These are phyloP conservation scores for Gastrodia elata DNA, from an alignment of 106 monocot genomes.

Conservation along the genomic window DNA sequence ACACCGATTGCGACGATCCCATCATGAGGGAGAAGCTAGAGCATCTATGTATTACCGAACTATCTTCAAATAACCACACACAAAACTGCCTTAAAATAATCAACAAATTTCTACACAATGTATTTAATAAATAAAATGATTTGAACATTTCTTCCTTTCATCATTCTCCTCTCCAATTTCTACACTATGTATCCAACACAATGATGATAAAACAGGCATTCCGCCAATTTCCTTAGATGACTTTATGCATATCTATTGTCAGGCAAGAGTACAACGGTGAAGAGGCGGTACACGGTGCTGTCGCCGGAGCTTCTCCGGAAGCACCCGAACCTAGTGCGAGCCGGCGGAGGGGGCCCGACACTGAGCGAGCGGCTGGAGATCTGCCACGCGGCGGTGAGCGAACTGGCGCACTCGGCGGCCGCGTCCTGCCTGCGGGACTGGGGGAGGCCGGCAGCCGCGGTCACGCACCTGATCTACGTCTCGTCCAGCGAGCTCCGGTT, in stretches of 20 bases:
- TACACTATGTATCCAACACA: too few species aligned
- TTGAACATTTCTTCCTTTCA: background rate
- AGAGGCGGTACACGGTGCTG: conserved; percentile 66
- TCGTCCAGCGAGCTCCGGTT: conserved; percentile 72
- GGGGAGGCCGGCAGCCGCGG: conserved; percentile 38
- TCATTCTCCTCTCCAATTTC: too few species aligned
- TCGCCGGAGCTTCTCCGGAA: conserved; percentile 53
- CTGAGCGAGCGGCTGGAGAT: conserved; percentile 61
- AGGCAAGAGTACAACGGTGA: conserved; percentile 86
- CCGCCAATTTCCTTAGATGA: too few species aligned
- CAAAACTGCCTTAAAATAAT: too few species aligned
- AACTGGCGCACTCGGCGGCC: conserved; percentile 41
- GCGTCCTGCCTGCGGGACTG: conserved; percentile 41
- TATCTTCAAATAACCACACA: too few species aligned
- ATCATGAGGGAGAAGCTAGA: conserved; percentile 54
- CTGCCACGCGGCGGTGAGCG: conserved; percentile 44
- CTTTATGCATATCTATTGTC: background rate
- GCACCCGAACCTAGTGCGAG: conserved; percentile 77
- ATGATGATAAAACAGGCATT: too few species aligned
- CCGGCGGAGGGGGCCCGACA: conserved; percentile 49
- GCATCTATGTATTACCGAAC: conserved; percentile 35
- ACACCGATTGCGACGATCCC: conserved; percentile 52
- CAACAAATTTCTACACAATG: too few species aligned
- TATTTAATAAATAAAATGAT: background rate
- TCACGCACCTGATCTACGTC: conserved; percentile 82